Percentiles rank a stretch among this genome's conserved stretches.
These are phyloP conservation scores for Thielaviopsis ethacetica DNA, from an alignment of 2,329 filamentous ascomycete genomes.

Conservation along the genomic window DNA sequence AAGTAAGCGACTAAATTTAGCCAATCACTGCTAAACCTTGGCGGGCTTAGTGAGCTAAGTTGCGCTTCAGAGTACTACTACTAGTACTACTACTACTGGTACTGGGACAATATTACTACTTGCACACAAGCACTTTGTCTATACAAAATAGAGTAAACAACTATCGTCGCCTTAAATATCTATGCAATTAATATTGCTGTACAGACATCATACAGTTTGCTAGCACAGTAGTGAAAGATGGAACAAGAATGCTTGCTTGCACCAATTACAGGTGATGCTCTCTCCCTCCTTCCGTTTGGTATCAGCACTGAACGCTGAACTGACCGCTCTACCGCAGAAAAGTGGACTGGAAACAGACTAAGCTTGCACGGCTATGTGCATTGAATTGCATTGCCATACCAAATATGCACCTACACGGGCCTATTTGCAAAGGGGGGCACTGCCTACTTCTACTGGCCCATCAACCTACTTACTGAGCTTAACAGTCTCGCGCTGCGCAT, in stretches of 20 bases:
- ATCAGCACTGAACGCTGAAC: background rate
- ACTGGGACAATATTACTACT: no score
- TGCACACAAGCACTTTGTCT: no score
- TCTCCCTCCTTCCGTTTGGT: background rate
- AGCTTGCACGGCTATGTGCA: background rate
- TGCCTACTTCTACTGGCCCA: background rate
- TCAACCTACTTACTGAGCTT: background rate
- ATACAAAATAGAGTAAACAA: no score
- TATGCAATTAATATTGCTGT: no score
- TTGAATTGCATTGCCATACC: background rate
- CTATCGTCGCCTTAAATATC: no score
- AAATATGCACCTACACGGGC: background rate
- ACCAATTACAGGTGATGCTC: background rate
- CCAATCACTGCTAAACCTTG: background rate
- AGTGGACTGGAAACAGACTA: background rate
- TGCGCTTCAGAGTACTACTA: background rate
- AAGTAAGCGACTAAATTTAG: slow-evolving; percentile 4
- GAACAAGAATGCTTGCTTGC: background rate
- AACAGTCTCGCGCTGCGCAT: slow-evolving; percentile 2
- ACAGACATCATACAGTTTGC: background rate
- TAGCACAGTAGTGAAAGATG: background rate
- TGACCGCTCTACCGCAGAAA: background rate
- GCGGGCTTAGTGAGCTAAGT: background rate
- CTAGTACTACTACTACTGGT: no score
- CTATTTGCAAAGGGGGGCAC: background rate